Percentiles rank a stretch among this genome's conserved stretches.
Evolutionary conservation across 2,329 filamentous ascomycete species (phyloP).

Genomic region (Trichothecium roseum): DNA sequence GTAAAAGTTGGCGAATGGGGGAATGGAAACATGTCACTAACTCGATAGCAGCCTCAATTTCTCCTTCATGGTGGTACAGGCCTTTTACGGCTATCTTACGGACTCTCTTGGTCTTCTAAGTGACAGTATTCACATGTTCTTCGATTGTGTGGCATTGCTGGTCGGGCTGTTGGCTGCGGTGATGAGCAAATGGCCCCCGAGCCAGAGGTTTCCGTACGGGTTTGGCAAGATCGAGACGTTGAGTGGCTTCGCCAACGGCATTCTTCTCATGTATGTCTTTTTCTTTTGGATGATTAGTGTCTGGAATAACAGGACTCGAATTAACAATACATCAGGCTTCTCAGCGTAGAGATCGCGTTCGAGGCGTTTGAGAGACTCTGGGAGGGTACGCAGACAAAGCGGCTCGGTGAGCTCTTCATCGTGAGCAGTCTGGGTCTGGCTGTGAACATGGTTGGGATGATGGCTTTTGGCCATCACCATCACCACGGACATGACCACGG

Average conservation of each 20-base stretch:
- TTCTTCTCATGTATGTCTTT: slow-evolving; percentile 69
- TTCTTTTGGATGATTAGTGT: background rate
- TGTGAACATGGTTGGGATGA: slow-evolving; percentile 88
- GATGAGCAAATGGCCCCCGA: slow-evolving; percentile 93
- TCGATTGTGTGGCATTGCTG: slow-evolving; percentile 86
- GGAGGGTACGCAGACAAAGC: slow-evolving; percentile 73
- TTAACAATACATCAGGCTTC: slow-evolving; percentile 54
- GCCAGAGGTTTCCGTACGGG: slow-evolving; percentile 80
- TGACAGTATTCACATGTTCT: slow-evolving; percentile 99
- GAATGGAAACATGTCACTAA: slow-evolving; percentile 4
- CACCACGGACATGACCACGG: slow-evolving; percentile 30
- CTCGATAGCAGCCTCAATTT: slow-evolving; percentile 65
- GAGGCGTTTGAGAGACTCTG: slow-evolving; percentile 83
- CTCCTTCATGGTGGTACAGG: slow-evolving; percentile 86
- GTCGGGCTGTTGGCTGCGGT: slow-evolving; percentile 88
- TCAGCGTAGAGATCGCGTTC: slow-evolving; percentile 92
- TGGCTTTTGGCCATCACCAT: slow-evolving; percentile 65
- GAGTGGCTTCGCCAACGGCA: slow-evolving; percentile 91
- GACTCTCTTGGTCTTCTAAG: slow-evolving; percentile 91
- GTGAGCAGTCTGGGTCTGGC: slow-evolving; percentile 79
- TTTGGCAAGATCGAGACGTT: slow-evolving; percentile 95
- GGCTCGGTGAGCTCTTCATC: slow-evolving; percentile 76
- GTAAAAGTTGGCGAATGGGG: slow-evolving; percentile 16
- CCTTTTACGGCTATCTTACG: slow-evolving; percentile 86
- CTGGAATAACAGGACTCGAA: slow-evolving; percentile 1